Evolutionary conservation across 192 early-diverging fungal species (phyloP).

Genomic region (Coemansia sp.): DNA sequence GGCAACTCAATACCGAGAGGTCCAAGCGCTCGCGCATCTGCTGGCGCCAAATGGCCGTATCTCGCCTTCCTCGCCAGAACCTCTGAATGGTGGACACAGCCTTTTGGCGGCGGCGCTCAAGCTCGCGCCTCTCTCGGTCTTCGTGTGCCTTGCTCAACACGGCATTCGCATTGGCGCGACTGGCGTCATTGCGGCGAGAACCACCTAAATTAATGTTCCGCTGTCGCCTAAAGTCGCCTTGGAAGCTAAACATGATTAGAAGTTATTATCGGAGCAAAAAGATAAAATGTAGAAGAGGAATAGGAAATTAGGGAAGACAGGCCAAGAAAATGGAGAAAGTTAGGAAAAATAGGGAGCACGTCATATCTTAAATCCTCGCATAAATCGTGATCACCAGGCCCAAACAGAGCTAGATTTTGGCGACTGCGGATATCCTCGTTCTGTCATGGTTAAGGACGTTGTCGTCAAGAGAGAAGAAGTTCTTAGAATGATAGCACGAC

Average conservation of each 20-base stretch:
- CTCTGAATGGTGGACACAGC: conserved; percentile 71
- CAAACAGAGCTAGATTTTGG: background rate
- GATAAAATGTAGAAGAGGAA: background rate
- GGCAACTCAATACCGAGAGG: conserved; percentile 2
- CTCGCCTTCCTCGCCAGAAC: conserved; percentile 24
- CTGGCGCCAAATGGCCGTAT: conserved; percentile 22
- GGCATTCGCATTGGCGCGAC: conserved; percentile 40
- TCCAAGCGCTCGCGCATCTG: conserved; percentile 30
- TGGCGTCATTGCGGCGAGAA: conserved; percentile 65
- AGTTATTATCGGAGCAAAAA: background rate
- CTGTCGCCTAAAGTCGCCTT: conserved; percentile 76
- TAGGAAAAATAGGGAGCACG: background rate
- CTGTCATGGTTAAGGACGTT: background rate
- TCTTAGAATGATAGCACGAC: background rate
- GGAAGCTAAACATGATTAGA: conserved; percentile 66
- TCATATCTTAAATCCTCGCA: background rate
- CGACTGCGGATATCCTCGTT: background rate
- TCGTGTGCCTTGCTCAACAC: conserved; percentile 71
- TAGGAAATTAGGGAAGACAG: background rate
- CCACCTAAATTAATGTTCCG: conserved; percentile 86
- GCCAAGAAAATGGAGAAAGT: background rate
- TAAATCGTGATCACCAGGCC: conserved; percentile 5
- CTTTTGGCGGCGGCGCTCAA: conserved; percentile 61
- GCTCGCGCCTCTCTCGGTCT: conserved; percentile 71
- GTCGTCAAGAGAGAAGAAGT: background rate